These are phyloP conservation scores for Daldinia bambusicola DNA, from an alignment of 495 filamentous ascomycete species.

Conservation along the genomic window DNA sequence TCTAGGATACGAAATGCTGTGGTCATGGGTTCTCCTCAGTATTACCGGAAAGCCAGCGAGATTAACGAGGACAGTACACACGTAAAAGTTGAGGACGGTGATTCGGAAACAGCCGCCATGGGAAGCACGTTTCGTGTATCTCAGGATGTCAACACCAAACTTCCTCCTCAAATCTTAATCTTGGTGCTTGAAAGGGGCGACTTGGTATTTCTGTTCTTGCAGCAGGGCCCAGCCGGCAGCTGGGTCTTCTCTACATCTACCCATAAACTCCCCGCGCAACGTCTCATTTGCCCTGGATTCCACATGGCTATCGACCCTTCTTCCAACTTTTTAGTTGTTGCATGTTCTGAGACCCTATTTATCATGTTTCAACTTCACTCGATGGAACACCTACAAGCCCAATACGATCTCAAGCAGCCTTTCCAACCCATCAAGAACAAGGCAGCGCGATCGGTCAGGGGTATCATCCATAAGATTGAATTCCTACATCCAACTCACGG, in stretches of 20 bases:
- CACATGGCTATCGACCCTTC: constrained; percentile 85
- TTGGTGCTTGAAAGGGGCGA: constrained; percentile 75
- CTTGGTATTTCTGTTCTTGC: constrained; percentile 76
- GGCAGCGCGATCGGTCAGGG: constrained; percentile 69
- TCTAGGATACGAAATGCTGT: constrained; percentile 72
- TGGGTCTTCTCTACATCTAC: constrained; percentile 69
- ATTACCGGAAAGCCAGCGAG: constrained; percentile 42
- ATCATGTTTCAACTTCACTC: constrained; percentile 70
- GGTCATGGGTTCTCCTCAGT: constrained; percentile 62
- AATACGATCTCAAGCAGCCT: constrained; percentile 48
- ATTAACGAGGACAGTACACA: constrained; percentile 49
- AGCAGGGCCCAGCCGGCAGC: constrained; percentile 51
- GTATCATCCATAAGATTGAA: constrained; percentile 83
- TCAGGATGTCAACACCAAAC: constrained; percentile 22
- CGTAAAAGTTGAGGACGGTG: constrained; percentile 40
- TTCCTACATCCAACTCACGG: constrained; percentile 80
- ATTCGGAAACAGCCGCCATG: constrained; percentile 21
- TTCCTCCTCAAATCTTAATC: constrained; percentile 81
- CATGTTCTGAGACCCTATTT: constrained; percentile 56
- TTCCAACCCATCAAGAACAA: constrained; percentile 60
- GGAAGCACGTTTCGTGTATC: constrained; percentile 12
- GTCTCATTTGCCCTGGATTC: constrained; percentile 66
- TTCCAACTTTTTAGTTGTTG: constrained; percentile 60
- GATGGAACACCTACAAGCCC: constrained; percentile 56
- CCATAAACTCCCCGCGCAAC: constrained; percentile 66